Evolutionary conservation across 371 early-diverging fungal genomes (phyloP).

Genomic region (Mucor plumbeus): DNA sequence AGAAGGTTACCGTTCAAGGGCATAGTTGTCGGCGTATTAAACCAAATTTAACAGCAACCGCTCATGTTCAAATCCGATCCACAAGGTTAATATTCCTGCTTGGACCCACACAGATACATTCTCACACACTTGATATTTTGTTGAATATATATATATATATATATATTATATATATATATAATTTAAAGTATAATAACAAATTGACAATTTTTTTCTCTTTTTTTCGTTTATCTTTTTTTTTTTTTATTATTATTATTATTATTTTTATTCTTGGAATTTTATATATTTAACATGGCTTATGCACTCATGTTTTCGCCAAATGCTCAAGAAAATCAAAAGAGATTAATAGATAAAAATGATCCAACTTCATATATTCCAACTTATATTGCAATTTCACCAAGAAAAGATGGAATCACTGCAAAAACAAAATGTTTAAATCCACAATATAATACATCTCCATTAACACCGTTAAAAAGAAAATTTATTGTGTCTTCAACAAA

Average conservation of each 20-base stretch:
- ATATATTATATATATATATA: neutral
- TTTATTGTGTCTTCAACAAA: constrained; percentile 23
- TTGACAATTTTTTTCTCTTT: neutral
- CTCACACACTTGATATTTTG: neutral
- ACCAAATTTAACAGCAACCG: neutral
- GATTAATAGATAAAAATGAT: neutral
- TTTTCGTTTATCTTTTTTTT: neutral
- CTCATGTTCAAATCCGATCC: neutral
- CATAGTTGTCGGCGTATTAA: neutral
- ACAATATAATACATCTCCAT: constrained; percentile 1
- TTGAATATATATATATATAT: neutral
- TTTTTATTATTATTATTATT: neutral
- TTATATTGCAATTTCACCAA: constrained; percentile 30
- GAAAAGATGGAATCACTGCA: constrained; percentile 32
- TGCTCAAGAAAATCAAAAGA: neutral
- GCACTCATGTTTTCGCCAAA: neutral
- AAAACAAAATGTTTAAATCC: constrained; percentile 31
- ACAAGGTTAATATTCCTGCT: neutral
- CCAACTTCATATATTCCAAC: constrained; percentile 12
- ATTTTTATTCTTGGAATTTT: no score
- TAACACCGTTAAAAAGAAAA: constrained; percentile 25
- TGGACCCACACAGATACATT: constrained; percentile 3
- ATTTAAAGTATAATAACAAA: no score
- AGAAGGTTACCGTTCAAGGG: neutral
- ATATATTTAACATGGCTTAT: neutral